A percentile compares a stretch with the other conserved stretches of the same genome.
phyloP scores from a whole-genome alignment of 108 stramenopile genomes.

The Fragilaria radians region DNA sequence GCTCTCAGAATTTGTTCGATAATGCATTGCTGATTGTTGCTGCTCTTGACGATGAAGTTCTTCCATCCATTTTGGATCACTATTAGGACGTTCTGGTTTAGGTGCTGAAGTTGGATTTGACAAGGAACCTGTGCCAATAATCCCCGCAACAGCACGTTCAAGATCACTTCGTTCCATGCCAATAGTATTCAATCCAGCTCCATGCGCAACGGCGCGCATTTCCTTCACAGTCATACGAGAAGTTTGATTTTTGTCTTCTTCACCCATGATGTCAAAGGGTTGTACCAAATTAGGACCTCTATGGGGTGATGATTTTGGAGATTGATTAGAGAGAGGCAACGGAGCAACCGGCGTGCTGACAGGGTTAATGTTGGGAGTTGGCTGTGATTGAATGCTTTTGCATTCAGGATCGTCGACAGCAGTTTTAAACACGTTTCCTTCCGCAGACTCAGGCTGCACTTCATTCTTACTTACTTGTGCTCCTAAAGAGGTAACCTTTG shows the following conservation, averaged over 20 bases:
- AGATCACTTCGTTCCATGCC: slow-evolving; percentile 83
- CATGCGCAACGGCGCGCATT: slow-evolving; percentile 74
- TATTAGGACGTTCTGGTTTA: background rate
- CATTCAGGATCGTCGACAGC: too few relatives aligned
- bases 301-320: slow-evolving; percentile 1
- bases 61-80: slow-evolving; percentile 3
- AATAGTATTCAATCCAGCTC: slow-evolving; percentile 64
- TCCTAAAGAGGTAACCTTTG: too few relatives aligned
- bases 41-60: slow-evolving; percentile 20
- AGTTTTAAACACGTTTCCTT: too few relatives aligned
- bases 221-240: slow-evolving; percentile 57
- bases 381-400: slow-evolving; percentile 1
- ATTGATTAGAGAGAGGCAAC: background rate
- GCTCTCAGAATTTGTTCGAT: slow-evolving; percentile 12
- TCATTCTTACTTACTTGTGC: background rate
- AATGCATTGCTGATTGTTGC: too few relatives aligned
- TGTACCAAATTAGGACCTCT: slow-evolving; percentile 8
- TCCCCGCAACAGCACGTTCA: slow-evolving; percentile 43
- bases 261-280: background rate
- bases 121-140: slow-evolving; percentile 6
- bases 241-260: slow-evolving; percentile 3
- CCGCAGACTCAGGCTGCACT: background rate
- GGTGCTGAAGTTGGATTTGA: slow-evolving; percentile 17
- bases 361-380: background rate
- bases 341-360: background rate